Conservation (phyloP, 805 yeast species). For the Starmerella scarabaei region DNA sequence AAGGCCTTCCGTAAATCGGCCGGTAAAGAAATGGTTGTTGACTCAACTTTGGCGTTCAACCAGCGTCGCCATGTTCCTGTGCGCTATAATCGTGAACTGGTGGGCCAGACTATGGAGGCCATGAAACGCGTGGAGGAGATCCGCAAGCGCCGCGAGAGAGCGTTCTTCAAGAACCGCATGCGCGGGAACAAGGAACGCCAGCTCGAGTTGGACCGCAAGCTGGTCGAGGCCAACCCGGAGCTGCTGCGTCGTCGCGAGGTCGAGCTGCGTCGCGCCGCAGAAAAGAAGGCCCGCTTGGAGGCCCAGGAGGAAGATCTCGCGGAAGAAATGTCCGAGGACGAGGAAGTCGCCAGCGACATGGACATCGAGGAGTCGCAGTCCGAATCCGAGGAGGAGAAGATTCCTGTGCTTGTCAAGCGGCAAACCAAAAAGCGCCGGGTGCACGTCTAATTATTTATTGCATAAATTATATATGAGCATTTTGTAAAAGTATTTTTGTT, state of each 20-base stretch:
- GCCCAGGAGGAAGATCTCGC: slow-evolving; percentile 35
- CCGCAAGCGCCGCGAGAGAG: slow-evolving; percentile 90
- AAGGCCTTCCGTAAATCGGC: slow-evolving; percentile 98
- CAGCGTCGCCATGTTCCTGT: slow-evolving; percentile 97
- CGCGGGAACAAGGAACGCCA: slow-evolving; percentile 86
- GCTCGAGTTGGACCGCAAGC: slow-evolving; percentile 70
- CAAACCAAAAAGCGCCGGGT: slow-evolving; percentile 32
- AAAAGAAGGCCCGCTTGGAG: slow-evolving; percentile 36
- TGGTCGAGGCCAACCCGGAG: slow-evolving; percentile 81
- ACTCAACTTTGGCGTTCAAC: slow-evolving; percentile 88
- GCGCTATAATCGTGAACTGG: slow-evolving; percentile 92
- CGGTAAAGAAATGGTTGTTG: slow-evolving; percentile 96
- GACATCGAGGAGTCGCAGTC: slow-evolving; percentile 26
- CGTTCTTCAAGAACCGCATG: slow-evolving; percentile 99
- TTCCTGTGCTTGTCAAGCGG: slow-evolving; percentile 50
- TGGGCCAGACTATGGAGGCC: slow-evolving; percentile 83
- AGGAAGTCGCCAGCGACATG: slow-evolving; percentile 35
- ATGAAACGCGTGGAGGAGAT: slow-evolving; percentile 95
- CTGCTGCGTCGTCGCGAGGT: slow-evolving; percentile 86
- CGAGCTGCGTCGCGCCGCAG: slow-evolving; percentile 66
- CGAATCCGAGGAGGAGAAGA: slow-evolving; percentile 33
- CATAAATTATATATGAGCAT: background rate
- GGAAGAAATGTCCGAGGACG: slow-evolving; percentile 33
- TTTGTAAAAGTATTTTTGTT: too few species aligned
- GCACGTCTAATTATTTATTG: slow-evolving; percentile 6